Conservation (phyloP, 176 grass and related monocot species). For the Thinopyrum elongatum region DNA sequence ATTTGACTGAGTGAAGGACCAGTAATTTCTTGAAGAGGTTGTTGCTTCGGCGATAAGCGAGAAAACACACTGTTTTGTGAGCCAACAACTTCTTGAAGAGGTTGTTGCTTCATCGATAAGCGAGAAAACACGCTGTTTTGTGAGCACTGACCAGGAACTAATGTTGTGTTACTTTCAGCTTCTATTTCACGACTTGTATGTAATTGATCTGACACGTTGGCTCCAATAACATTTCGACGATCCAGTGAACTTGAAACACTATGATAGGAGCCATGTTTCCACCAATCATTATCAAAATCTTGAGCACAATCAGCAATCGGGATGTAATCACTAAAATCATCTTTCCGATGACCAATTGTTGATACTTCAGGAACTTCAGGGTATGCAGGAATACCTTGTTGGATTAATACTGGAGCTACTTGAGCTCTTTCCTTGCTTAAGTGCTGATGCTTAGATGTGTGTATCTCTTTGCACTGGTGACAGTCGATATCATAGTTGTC, state of each 20-base stretch:
- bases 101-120: conserved; percentile 23
- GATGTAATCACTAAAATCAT: conserved; percentile 25
- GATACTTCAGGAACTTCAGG: conserved; percentile 1
- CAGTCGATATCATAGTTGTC: conserved; percentile 23
- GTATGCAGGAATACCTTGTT: conserved; percentile 17
- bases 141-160: not conserved
- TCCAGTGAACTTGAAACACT: conserved; percentile 7
- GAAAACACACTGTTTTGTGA: conserved; percentile 46
- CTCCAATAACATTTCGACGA: conserved; percentile 21
- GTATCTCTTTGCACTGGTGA: not conserved
- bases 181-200: not conserved
- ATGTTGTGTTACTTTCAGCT: conserved; percentile 22
- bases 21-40: conserved; percentile 12
- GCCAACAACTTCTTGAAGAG: not conserved
- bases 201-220: not conserved
- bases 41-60: conserved; percentile 29
- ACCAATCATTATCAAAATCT: conserved; percentile 1
- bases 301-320: not conserved
- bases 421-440: conserved; percentile 11
- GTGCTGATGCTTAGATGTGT: conserved; percentile 11
- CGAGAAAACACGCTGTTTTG: conserved; percentile 53
- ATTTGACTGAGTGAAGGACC: conserved; percentile 38
- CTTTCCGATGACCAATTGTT: conserved; percentile 16
- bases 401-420: not conserved
- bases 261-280: conserved; percentile 1